Evolutionary conservation across 2,329 filamentous ascomycete species (phyloP), one percentile per base, ranked within the genome.

Genomic region (Claviceps cyperi): DNA sequence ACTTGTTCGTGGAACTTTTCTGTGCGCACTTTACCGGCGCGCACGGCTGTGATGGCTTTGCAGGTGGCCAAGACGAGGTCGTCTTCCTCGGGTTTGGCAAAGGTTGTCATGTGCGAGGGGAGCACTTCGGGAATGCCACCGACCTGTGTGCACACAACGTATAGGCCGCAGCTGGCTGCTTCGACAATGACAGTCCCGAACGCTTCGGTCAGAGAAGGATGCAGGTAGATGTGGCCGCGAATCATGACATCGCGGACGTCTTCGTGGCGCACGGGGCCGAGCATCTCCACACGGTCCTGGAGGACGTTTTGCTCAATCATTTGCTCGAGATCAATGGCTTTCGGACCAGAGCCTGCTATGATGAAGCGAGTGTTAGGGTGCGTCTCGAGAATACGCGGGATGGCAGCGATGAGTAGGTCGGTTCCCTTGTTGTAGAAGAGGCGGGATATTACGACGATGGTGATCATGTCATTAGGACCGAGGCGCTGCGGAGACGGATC

Each of bases 401-500:
- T 94, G 4, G 89, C 88, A 11, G 91, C 92, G 22, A 95, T 95
- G n/a, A 98, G 77, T 0, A 98, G 78, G 64, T 98, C 94, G 1
- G 88, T 97, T 52, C 92, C 92, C 65, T 98, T 98, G 69, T 98
- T 98, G 68, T 97, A 97, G 68, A 97, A 98, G 1, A 98, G 80
- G 19, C 92, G 87, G 8, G 90, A 96, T 54, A 98, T 94, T 19
- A 98, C 91, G 1, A 98, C 88, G 52, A 98, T 96, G 7, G 89
- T 96, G 59, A 98, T 91, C 11, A 81, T 84, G 59, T 96, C 91
- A 55, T 87, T 76, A 0, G 89, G 86, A 0, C 86, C 85, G 2
- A 94, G 76, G 6, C 80, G 80, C 49, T 82, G 81, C 3, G 81
- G 79, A 0, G 81, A 75, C 5, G 71, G 67, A 57, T 69, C 70